A percentile compares a stretch with the other conserved stretches of the same genome.
phyloP scores from a whole-genome alignment of 441 rosid genomes.

The Euphorbia schlechtendalii region DNA sequence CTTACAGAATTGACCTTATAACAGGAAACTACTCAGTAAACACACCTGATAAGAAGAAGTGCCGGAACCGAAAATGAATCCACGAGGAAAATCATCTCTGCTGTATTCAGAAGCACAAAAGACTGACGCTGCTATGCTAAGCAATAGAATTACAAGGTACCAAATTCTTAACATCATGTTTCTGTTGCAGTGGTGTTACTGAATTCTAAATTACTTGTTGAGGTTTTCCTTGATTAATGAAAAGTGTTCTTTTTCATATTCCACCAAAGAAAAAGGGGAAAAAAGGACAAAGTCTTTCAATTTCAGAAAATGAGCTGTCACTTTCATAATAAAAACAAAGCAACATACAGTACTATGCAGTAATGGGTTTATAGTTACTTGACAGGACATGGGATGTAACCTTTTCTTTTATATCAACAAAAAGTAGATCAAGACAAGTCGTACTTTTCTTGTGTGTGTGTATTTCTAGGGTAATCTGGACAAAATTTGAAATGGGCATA shows the following conservation, averaged over 20 bases:
- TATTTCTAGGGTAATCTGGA: not conserved
- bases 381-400: not conserved
- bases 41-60: constrained; percentile 65
- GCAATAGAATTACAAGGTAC: constrained; percentile 17
- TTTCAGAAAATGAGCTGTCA: not conserved
- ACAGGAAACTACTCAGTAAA: too few relatives aligned
- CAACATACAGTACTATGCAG: not conserved
- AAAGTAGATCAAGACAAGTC: too few relatives aligned
- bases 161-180: constrained; percentile 18
- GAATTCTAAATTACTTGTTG: not conserved
- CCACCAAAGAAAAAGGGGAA: not conserved
- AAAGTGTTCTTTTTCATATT: not conserved
- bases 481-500: too few relatives aligned
- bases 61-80: constrained; percentile 51
- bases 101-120: constrained; percentile 26
- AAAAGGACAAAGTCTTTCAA: not conserved
- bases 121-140: constrained; percentile 12
- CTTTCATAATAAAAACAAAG: not conserved
- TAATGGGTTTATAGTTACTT: not conserved
- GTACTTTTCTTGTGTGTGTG: not conserved
- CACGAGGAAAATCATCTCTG: constrained; percentile 45
- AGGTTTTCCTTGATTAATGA: not conserved
- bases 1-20: not conserved
- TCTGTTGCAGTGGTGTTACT: not conserved
- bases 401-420: too few relatives aligned